Base-by-base conservation (phyloP, 1,284 basidiomycete species). In the Vanrija sp. region DNA sequence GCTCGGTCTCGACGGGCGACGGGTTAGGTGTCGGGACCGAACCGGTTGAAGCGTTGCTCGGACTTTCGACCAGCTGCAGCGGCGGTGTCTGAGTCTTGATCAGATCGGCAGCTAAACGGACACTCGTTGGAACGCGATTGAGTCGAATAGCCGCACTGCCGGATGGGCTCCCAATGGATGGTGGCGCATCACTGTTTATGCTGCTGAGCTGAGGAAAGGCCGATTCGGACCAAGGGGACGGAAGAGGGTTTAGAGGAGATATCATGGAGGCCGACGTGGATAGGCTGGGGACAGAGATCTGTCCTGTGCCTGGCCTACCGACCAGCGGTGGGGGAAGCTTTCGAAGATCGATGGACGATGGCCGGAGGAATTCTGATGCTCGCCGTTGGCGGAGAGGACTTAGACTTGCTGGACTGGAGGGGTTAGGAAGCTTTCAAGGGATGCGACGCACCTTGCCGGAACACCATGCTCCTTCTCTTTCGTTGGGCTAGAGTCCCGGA, bases 101-200 rank as follows among this genome's bases (percentile, higher is more conserved):
- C 19, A 81, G 60, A 38, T 81, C 80, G 14, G 78, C 76, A 0
- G 81, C 81, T 39, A 80, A 58, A n/a, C 80, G 69, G 2, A 82
- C 80, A 8, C 78, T 77, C 1, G 80, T 80, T 0, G 81, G 81
- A 2, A 82, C 80, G 3, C 79, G 69, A 57, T 81, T 80, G n/a
- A 82, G 61, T 0, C 79, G 75, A 26, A 82, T 80, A 6, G 78
- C 77, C 26, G 77, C 66, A 8, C 57, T 55, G 12, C 53, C 74
- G 4, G 74, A 58, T 4, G 70, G 65, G 5, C 65, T 23, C 21
- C 21, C 61, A 2, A 62, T 39, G 1, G 65, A 63, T 3, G 68
- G 60, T 6, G 65, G 53, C 6, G 51, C n/a, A n/a, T 66, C 65
- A 40, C 61, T 65, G 5, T 58, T 45, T 10, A 62, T 34, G 38